Evolutionary conservation across 2,329 filamentous ascomycete genomes (phyloP), one percentile per base, ranked within the genome.

Genomic region (Rhytidhysteron rufulum): DNA sequence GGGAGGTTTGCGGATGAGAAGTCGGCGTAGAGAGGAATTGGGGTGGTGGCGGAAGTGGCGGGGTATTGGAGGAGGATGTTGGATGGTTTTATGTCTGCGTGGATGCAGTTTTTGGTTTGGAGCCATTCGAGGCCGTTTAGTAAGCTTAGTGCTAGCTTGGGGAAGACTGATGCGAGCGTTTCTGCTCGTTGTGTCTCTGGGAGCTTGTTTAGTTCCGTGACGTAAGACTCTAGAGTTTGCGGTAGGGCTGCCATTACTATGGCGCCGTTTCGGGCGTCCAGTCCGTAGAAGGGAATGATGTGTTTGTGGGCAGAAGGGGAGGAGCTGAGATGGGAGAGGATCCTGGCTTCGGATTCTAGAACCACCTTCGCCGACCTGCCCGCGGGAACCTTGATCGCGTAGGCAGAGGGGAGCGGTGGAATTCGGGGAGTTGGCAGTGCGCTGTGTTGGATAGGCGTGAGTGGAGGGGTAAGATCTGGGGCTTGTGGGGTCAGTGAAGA

Each of bases 201-300:
- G 10, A 60, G 50, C 0, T 39, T 43, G 45, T 62, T 58, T n/a
- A 66, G 54, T 5, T 54, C 38, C 9, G 49, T 37, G 34, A 65
- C 57, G 49, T 55, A 62, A 39, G 46, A 44, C 27, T 66, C 63
- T 3, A 66, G 54, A 0, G 60, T 62, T 6, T 44, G 41, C 13
- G 60, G 54, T 47, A 65, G 55, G 34, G 59, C 60, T 29, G 53
- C 52, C 20, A 67, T 58, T 1, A 76, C 66, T 57, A 78, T 81
- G 3, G 67, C 66, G 36, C 53, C 65, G 62, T 78, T 79, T 74
- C 77, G 78, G 2, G 63, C 66, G 41, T 64, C 59, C 2, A 71
- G 69, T 22, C 60, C 66, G 24, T 63, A 62, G 2, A 68, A 58
- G 9, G 61, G 52, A 22, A 65, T 53, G 17, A 65, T 47, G 49